phyloP scores from a whole-genome alignment of 140 eudicot species.

The Artemisia princeps region DNA sequence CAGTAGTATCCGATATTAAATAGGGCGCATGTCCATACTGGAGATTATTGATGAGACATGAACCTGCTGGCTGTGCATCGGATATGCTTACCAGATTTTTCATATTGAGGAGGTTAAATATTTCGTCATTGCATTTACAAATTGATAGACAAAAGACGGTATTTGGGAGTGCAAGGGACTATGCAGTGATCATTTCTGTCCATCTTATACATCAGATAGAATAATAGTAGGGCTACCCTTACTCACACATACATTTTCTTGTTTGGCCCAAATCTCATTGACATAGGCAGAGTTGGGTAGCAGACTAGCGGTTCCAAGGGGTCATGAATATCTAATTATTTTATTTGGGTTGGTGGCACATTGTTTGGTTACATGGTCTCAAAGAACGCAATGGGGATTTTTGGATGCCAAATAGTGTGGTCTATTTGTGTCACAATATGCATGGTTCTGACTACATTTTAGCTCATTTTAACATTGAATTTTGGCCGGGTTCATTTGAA shows the following conservation, averaged over 20 bases:
- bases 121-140: conserved; percentile 1
- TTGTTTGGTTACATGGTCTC: background rate
- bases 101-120: background rate
- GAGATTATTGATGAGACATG: conserved; percentile 14
- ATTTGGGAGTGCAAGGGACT: background rate
- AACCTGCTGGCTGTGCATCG: background rate
- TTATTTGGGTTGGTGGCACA: conserved; percentile 1
- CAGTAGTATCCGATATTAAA: background rate
- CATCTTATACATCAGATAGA: background rate
- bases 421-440: conserved; percentile 2
- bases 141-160: background rate
- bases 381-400: too few species aligned
- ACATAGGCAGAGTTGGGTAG: background rate
- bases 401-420: background rate
- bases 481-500: background rate
- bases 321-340: background rate
- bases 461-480: conserved; percentile 4
- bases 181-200: background rate
- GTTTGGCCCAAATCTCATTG: background rate
- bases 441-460: background rate
- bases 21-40: background rate
- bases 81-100: background rate
- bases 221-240: background rate
- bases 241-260: background rate
- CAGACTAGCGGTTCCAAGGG: background rate